Evolutionary conservation across 441 rosid genomes (phyloP).

Genomic region (Euphorbia schlechtendalii): DNA sequence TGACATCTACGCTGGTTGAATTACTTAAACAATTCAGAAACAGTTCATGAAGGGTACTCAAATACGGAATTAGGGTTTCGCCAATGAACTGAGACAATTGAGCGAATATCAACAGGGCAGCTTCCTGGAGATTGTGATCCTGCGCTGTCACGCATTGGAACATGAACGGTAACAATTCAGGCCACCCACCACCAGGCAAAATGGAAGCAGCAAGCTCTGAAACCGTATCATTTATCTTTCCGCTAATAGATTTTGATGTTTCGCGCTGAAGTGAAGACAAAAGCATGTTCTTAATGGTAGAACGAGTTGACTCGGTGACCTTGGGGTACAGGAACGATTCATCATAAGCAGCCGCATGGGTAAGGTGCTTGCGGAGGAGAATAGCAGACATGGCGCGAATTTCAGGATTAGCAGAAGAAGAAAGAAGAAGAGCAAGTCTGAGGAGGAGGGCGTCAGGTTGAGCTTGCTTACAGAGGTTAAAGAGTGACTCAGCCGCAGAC

Average conservation of each 20-base stretch:
- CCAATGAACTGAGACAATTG: constrained; percentile 77
- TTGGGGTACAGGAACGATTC: constrained; percentile 76
- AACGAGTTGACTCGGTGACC: constrained; percentile 54
- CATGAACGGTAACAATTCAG: constrained; percentile 81
- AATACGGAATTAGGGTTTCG: constrained; percentile 60
- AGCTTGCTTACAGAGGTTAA: constrained; percentile 75
- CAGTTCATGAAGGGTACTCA: constrained; percentile 64
- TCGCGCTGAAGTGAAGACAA: constrained; percentile 64
- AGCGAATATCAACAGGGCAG: constrained; percentile 71
- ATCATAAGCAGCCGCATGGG: constrained; percentile 37
- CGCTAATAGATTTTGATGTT: constrained; percentile 51
- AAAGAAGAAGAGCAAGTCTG: constrained; percentile 71
- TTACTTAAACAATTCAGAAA: constrained; percentile 56
- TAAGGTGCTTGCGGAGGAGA: constrained; percentile 78
- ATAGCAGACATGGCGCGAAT: constrained; percentile 81
- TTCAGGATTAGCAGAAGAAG: constrained; percentile 52
- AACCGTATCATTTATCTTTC: constrained; percentile 75
- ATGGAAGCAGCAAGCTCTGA: constrained; percentile 79
- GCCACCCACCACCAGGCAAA: constrained; percentile 78
- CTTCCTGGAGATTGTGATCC: constrained; percentile 65
- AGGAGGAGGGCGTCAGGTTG: constrained; percentile 68
- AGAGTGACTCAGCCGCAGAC: constrained; percentile 68
- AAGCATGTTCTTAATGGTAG: constrained; percentile 57
- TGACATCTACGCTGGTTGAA: constrained; percentile 52
- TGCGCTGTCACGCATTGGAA: constrained; percentile 76